A percentile compares a stretch with the other conserved stretches of the same genome.
These are phyloP conservation scores for Gyromitra esculenta DNA, from an alignment of 2,329 filamentous ascomycete species.

Conservation along the genomic window DNA sequence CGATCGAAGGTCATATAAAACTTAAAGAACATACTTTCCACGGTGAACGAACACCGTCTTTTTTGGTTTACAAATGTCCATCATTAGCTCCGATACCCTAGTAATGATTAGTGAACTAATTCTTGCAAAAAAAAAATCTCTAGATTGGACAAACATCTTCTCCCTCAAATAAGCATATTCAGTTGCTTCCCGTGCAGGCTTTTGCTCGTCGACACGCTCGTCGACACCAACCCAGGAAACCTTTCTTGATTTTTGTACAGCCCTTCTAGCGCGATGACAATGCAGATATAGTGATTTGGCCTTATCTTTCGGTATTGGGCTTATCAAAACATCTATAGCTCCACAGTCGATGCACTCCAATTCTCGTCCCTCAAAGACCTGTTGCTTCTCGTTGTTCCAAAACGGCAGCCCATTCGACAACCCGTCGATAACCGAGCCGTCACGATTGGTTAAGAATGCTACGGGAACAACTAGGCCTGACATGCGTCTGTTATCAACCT, in stretches of 20 bases:
- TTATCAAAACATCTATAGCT: conserved; percentile 84
- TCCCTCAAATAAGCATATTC: conserved; percentile 90
- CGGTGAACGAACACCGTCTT: conserved; percentile 68
- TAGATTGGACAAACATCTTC: conserved; percentile 71
- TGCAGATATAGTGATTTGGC: conserved; percentile 81
- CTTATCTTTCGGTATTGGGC: conserved; percentile 77
- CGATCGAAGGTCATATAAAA: conserved; percentile 19
- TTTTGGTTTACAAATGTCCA: conserved; percentile 80
- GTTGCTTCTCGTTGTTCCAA: conserved; percentile 49
- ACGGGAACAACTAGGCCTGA: conserved; percentile 52
- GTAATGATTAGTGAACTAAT: conserved; percentile 51
- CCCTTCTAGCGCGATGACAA: conserved; percentile 82
- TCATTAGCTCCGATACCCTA: conserved; percentile 84
- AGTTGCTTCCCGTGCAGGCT: conserved; percentile 62
- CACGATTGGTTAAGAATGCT: conserved; percentile 48
- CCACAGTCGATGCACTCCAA: conserved; percentile 83
- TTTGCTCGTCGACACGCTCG: conserved; percentile 67
- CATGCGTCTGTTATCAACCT: conserved; percentile 55
- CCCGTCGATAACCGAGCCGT: conserved; percentile 36
- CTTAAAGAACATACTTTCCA: conserved; percentile 65
- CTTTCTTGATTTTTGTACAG: conserved; percentile 77
- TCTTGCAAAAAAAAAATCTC: conserved; percentile 35
- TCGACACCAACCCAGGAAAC: conserved; percentile 91
- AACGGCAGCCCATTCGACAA: conserved; percentile 46
- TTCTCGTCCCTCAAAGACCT: conserved; percentile 62